These are phyloP conservation scores for Diaporthe sp. DNA, from an alignment of 2,329 filamentous ascomycete genomes.

Conservation along the genomic window DNA sequence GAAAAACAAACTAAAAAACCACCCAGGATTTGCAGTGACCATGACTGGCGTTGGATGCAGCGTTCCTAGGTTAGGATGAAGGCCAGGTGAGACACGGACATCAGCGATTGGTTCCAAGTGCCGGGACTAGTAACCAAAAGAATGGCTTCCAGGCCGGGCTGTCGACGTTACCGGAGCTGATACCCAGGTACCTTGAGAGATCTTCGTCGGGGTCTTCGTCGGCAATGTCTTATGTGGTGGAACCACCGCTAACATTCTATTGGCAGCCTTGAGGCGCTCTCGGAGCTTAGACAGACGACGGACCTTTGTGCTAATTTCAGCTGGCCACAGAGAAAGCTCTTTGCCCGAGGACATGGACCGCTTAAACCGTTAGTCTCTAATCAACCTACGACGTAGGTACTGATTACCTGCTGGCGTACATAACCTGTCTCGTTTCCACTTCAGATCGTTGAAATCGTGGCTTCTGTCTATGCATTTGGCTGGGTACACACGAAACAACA, in stretches of 20 bases:
- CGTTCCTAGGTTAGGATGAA: background rate
- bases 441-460: background rate
- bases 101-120: background rate
- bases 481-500: background rate
- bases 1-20: background rate
- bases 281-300: constrained; percentile 14
- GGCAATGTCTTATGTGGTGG: constrained; percentile 15
- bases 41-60: background rate
- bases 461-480: background rate
- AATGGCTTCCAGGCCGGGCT: background rate
- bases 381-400: background rate
- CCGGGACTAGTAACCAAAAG: background rate
- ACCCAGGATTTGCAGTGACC: background rate
- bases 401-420: background rate
- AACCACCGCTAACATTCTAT: constrained; percentile 6
- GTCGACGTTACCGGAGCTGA: too few species aligned
- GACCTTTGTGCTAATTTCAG: background rate
- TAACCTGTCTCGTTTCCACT: background rate
- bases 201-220: background rate
- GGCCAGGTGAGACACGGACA: background rate
- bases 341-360: background rate
- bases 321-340: background rate
- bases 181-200: background rate
- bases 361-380: background rate
- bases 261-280: constrained; percentile 19